These are phyloP conservation scores for Flagelloscypha sp. DNA, from an alignment of 768 basidiomycete species.

Conservation along the genomic window DNA sequence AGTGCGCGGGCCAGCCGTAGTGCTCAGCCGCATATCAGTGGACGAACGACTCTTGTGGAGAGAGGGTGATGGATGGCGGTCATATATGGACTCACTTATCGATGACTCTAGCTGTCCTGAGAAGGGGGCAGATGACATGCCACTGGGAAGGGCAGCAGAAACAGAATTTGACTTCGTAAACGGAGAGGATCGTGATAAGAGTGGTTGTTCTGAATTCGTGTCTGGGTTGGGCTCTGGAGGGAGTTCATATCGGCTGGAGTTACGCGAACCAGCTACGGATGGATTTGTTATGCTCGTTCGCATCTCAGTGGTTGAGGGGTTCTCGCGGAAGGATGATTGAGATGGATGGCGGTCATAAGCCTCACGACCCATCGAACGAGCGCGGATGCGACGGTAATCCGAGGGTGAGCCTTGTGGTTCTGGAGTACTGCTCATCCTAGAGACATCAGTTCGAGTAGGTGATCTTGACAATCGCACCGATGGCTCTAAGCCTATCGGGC, in stretches of 20 bases:
- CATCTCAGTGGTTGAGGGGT: background rate
- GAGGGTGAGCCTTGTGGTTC: no score
- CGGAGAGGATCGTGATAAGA: constrained; percentile 33
- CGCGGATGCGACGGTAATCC: constrained; percentile 20
- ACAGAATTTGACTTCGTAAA: constrained; percentile 63
- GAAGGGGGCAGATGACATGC: no score
- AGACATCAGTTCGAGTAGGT: constrained; percentile 17
- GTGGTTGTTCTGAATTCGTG: no score
- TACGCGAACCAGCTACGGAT: constrained; percentile 15
- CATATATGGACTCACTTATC: no score
- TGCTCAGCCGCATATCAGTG: background rate
- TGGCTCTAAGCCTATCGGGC: no score
- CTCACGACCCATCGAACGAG: constrained; percentile 27
- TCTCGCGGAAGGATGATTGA: background rate
- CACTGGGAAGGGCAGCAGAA: no score
- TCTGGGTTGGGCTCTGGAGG: constrained; percentile 30
- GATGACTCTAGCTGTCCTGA: no score
- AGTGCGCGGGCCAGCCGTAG: constrained; percentile 16
- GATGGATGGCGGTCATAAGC: background rate
- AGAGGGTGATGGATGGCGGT: background rate
- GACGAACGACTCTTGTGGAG: background rate
- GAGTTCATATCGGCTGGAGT: constrained; percentile 33
- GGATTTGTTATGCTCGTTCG: constrained; percentile 3
- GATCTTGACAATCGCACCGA: no score
- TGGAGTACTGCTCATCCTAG: constrained; percentile 9